Evolutionary conservation across 495 filamentous ascomycete genomes (phyloP).

Genomic region (Penicillium simplicissimum): DNA sequence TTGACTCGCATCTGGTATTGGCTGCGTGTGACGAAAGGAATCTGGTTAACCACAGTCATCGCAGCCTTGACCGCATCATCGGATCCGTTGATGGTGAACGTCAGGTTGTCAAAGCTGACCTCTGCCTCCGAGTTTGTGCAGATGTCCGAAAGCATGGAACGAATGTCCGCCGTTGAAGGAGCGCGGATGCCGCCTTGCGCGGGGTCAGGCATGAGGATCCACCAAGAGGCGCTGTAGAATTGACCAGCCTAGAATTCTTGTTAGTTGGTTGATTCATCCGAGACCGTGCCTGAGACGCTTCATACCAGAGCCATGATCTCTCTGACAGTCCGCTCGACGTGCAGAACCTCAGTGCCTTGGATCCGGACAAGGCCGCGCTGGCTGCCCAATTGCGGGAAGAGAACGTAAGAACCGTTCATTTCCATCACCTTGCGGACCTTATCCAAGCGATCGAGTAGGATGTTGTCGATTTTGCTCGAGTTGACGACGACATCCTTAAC

Average conservation of each 20-base stretch:
- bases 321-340: conserved; percentile 89
- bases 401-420: conserved; percentile 88
- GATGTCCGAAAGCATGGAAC: conserved; percentile 90
- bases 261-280: background rate
- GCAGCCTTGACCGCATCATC: conserved; percentile 95
- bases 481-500: conserved; percentile 89
- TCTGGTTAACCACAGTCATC: conserved; percentile 87
- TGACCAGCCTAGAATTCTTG: conserved; percentile 76
- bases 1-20: conserved; percentile 94
- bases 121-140: conserved; percentile 95
- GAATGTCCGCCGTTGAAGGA: conserved; percentile 74
- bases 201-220: conserved; percentile 77
- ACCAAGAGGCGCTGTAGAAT: conserved; percentile 98
- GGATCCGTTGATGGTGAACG: conserved; percentile 90
- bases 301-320: conserved; percentile 92
- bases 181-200: conserved; percentile 58
- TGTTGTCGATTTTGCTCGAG: conserved; percentile 87
- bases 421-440: conserved; percentile 98
- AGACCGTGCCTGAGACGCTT: background rate
- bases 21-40: conserved; percentile 82
- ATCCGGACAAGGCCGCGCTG: conserved; percentile 78
- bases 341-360: conserved; percentile 87
- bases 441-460: conserved; percentile 86
- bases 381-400: conserved; percentile 82
- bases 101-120: conserved; percentile 88